Evolutionary conservation across 2,329 filamentous ascomycete genomes (phyloP), one percentile per base, ranked within the genome.

Genomic region (Fusarium phyllophilum): DNA sequence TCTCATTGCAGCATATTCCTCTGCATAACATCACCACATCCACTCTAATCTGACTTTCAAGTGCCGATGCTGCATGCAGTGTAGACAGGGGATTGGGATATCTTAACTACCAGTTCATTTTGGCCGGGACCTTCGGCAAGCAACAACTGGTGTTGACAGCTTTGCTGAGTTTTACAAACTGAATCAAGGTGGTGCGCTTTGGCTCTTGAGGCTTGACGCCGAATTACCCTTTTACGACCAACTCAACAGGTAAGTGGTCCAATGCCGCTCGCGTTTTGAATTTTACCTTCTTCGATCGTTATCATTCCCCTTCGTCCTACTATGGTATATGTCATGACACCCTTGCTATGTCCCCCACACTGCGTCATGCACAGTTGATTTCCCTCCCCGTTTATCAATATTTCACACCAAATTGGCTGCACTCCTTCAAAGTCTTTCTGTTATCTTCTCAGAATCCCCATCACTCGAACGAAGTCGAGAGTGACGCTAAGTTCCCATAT

Each of bases 1-100:
- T 76, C 68, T 59, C 65, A 75, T 75, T 70, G 64, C 66, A 75
- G 75, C 66, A 66, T 55, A 67, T 76, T 68, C 54, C 39, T 72
- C 71, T 76, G 77, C 68, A 70, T 63, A 70, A 63, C 69, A 72
- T 75, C 72, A 62, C 66, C 59, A 68, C 62, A 68, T 72, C 66
- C 71, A 72, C 66, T 46, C 64, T 55, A 49, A 62, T 59, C 63
- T 61, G 55, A 64, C 58, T 7, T 59, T 60, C 44, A 68, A 69
- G 62, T 68, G 67, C 68, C 73, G 70, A 76, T 77, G 68, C 75
- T 77, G 73, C 68, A 71, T 74, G 68, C 70, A 63, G 73, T 58
- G 51, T 67, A 70, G 72, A 77, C 74, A 66, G 68, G 74, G 70
- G 62, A 73, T 49, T 61, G 68, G 68, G 62, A 72, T 36, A 52